These are phyloP conservation scores for Casuarina equisetifolia DNA, from an alignment of 306 rosid genomes.

Conservation along the genomic window DNA sequence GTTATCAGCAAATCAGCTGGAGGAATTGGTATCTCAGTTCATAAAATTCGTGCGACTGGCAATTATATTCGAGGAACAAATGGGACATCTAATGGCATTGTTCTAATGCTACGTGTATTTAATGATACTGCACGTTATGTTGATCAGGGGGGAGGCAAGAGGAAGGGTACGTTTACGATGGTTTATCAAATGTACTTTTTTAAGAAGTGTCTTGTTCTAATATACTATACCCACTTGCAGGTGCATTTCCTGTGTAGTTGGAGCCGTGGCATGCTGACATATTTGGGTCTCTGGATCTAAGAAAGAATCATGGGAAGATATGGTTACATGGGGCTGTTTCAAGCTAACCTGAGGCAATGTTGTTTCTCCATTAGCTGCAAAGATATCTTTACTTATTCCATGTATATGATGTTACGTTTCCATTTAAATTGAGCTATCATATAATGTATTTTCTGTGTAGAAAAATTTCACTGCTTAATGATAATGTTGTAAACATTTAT, in stretches of 20 bases:
- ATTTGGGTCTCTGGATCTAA: slow-evolving; percentile 75
- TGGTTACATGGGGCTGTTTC: slow-evolving; percentile 3
- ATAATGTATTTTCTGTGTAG: neutral
- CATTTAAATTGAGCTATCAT: neutral
- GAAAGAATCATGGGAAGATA: slow-evolving; percentile 94
- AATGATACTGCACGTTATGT: slow-evolving; percentile 97
- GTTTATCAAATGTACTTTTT: too few species aligned
- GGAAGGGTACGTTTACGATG: slow-evolving; percentile 59
- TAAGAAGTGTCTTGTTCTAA: neutral
- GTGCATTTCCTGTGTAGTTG: slow-evolving; percentile 93
- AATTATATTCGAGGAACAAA: slow-evolving; percentile 96
- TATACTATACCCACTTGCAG: slow-evolving; percentile 35
- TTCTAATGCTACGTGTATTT: slow-evolving; percentile 88
- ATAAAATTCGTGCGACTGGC: slow-evolving; percentile 79
- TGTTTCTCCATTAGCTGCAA: neutral
- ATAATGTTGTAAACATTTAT: neutral
- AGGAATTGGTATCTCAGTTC: slow-evolving; percentile 91
- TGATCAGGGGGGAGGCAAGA: slow-evolving; percentile 99
- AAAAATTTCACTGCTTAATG: neutral
- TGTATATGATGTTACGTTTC: neutral
- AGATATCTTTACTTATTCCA: neutral
- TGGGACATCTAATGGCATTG: slow-evolving; percentile 92
- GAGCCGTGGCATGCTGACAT: slow-evolving; percentile 99
- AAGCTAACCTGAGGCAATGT: neutral
- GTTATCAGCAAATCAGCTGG: slow-evolving; percentile 98